Conservation (phyloP, 2,329 filamentous ascomycete species). For the Botrytis squamosa region DNA sequence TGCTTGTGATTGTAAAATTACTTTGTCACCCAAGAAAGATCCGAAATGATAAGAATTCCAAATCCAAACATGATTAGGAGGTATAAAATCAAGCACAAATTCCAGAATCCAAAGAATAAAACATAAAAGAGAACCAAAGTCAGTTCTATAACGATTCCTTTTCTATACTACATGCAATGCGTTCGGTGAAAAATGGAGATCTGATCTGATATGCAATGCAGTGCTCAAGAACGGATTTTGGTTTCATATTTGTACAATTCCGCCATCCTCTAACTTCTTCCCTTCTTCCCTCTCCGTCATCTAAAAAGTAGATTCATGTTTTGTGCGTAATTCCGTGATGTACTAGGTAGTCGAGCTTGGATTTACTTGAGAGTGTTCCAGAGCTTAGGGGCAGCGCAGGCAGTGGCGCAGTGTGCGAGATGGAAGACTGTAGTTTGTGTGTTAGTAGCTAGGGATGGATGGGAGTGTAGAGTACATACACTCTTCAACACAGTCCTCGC, state of each 20-base stretch:
- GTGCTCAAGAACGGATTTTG: constrained; percentile 34
- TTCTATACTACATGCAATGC: constrained; percentile 39
- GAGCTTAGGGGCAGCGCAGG: constrained; percentile 94
- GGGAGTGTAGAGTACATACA: constrained; percentile 65
- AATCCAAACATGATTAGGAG: neutral
- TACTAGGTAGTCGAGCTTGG: neutral
- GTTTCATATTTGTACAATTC: constrained; percentile 34
- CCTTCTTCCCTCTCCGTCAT: constrained; percentile 27
- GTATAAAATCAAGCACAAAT: neutral
- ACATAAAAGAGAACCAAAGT: constrained; percentile 9
- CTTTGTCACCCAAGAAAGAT: neutral
- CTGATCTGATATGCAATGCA: constrained; percentile 32
- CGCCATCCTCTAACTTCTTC: constrained; percentile 18
- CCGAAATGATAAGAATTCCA: neutral
- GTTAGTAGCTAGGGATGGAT: neutral
- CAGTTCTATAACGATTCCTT: constrained; percentile 30
- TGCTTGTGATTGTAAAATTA: constrained; percentile 17
- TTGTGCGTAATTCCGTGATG: constrained; percentile 22
- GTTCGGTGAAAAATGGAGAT: constrained; percentile 27
- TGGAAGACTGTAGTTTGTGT: constrained; percentile 77
- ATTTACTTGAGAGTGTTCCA: constrained; percentile 88
- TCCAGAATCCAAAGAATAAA: neutral
- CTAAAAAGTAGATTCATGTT: constrained; percentile 20
- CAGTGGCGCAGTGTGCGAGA: constrained; percentile 89
- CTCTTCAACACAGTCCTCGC: constrained; percentile 98